These are phyloP conservation scores for Hyaloraphidium curvatum DNA, from an alignment of 192 early-diverging fungal species.

Conservation along the genomic window DNA sequence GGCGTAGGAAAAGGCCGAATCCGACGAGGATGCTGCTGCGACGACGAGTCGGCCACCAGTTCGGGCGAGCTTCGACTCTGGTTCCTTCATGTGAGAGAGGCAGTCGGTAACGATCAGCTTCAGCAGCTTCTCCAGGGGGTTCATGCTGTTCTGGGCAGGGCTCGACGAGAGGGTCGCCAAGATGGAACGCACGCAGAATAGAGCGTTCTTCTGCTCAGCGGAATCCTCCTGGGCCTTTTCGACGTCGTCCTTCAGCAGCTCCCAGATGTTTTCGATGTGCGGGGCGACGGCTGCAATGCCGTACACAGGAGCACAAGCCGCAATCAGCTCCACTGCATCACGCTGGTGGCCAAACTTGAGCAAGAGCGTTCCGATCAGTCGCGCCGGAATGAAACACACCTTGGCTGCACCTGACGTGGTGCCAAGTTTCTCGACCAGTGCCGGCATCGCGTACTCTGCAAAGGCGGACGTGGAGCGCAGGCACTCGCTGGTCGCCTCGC, in stretches of 20 bases:
- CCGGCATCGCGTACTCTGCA: conserved; percentile 62
- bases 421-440: conserved; percentile 75
- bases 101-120: conserved; percentile 16
- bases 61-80: conserved; percentile 18
- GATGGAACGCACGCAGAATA: conserved; percentile 35
- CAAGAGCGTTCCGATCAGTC: conserved; percentile 9
- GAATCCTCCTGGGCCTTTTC: conserved; percentile 46
- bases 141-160: background rate
- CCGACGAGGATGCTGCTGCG: conserved; percentile 12
- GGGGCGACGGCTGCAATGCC: conserved; percentile 40
- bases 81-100: conserved; percentile 15
- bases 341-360: conserved; percentile 22
- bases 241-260: conserved; percentile 49
- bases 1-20: conserved; percentile 7
- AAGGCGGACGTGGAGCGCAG: conserved; percentile 60
- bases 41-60: conserved; percentile 16
- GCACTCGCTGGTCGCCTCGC: conserved; percentile 26
- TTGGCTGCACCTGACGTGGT: conserved; percentile 76
- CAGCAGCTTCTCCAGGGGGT: conserved; percentile 14
- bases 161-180: conserved; percentile 33
- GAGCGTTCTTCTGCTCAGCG: conserved; percentile 36
- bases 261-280: conserved; percentile 53
- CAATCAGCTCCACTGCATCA: conserved; percentile 80
- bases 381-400: conserved; percentile 19
- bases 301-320: conserved; percentile 59